Evolutionary conservation across 2,329 filamentous ascomycete genomes (phyloP).

Genomic region (Rutstroemia sydowiana): DNA sequence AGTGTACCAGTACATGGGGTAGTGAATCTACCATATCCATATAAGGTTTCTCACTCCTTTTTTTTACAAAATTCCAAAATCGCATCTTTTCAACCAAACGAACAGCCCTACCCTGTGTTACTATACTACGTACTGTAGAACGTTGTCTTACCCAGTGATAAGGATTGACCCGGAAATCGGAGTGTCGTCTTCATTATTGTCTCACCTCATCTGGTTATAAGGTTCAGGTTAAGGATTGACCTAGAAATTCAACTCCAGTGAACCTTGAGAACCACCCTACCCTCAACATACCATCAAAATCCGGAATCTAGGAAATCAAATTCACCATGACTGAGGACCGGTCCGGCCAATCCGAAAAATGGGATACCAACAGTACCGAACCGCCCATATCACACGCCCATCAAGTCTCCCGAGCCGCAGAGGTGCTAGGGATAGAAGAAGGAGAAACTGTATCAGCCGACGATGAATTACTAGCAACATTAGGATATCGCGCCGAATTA

Average conservation of each 20-base stretch:
- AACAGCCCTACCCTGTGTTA: neutral
- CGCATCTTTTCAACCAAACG: neutral
- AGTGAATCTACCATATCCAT: neutral
- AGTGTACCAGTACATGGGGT: too few relatives aligned
- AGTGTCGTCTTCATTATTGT: too few relatives aligned
- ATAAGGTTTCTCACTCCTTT: neutral
- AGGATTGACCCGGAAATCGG: too few relatives aligned
- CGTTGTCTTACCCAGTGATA: too few relatives aligned
- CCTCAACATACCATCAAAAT: too few relatives aligned
- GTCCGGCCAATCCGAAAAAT: neutral
- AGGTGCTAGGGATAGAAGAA: constrained; percentile 11
- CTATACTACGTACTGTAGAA: neutral
- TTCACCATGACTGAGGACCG: neutral
- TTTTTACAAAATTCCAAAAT: constrained; percentile 1
- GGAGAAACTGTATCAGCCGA: constrained; percentile 16
- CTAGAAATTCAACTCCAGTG: too few relatives aligned
- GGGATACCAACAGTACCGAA: neutral
- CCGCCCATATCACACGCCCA: neutral
- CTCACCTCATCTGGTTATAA: too few relatives aligned
- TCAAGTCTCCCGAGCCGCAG: neutral
- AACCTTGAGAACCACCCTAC: too few relatives aligned
- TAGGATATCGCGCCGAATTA: constrained; percentile 28
- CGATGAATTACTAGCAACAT: constrained; percentile 24
- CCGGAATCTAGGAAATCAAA: neutral
- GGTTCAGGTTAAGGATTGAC: too few relatives aligned